Conservation (phyloP, 2,329 filamentous ascomycete genomes). For the Cylindrodendrum hubeiense region DNA sequence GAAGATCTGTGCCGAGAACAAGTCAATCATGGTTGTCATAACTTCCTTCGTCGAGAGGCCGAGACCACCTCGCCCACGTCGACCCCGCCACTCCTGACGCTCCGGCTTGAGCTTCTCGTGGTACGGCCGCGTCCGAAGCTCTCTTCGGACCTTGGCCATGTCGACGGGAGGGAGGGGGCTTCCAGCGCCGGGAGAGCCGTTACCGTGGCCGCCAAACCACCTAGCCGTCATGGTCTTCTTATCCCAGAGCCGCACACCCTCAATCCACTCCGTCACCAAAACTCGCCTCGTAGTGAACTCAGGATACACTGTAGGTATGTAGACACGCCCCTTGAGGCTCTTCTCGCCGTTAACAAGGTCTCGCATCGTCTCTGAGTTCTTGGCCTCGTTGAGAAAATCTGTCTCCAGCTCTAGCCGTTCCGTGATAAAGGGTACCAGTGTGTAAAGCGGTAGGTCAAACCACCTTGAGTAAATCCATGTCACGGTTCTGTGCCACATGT, state of each 20-base stretch:
- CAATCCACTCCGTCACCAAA: constrained; percentile 97
- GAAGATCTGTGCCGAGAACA: constrained; percentile 98
- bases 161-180: constrained; percentile 68
- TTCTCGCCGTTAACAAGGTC: constrained; percentile 80
- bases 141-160: constrained; percentile 57
- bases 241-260: constrained; percentile 93
- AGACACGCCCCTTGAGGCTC: constrained; percentile 82
- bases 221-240: constrained; percentile 81
- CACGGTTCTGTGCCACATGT: constrained; percentile 70
- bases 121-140: constrained; percentile 64
- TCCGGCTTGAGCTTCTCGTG: constrained; percentile 81
- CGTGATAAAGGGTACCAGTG: constrained; percentile 90
- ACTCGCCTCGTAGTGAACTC: constrained; percentile 87
- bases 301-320: constrained; percentile 86
- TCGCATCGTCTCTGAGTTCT: constrained; percentile 89
- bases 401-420: constrained; percentile 94
- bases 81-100: constrained; percentile 82
- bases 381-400: constrained; percentile 92
- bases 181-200: constrained; percentile 84
- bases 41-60: constrained; percentile 86
- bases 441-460: constrained; percentile 95
- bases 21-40: constrained; percentile 96
- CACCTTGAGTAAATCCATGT: constrained; percentile 84
- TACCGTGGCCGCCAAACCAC: constrained; percentile 83
- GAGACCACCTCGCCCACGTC: constrained; percentile 79